A percentile compares a stretch with the other conserved stretches of the same genome.
phyloP scores from a whole-genome alignment of 495 filamentous ascomycete genomes.

The Hyaloscypha variabilis region DNA sequence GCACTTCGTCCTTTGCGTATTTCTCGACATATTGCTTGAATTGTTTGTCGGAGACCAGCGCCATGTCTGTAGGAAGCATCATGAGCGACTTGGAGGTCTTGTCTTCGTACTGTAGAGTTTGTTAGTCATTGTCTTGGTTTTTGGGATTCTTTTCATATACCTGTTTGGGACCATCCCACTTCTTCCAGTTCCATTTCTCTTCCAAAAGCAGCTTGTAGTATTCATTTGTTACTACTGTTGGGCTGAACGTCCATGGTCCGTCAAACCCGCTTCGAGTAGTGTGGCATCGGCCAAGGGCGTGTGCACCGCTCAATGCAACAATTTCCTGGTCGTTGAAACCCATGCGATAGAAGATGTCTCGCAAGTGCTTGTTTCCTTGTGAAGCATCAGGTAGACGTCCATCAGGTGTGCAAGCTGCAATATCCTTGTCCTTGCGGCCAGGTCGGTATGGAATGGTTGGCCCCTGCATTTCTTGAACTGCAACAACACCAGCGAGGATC shows the following conservation, averaged over 20 bases:
- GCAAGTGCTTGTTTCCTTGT: constrained; percentile 81
- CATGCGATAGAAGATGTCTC: constrained; percentile 95
- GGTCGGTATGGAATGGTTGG: constrained; percentile 88
- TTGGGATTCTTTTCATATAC: constrained; percentile 24
- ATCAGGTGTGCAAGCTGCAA: constrained; percentile 89
- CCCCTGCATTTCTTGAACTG: constrained; percentile 94
- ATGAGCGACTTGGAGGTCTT: constrained; percentile 82
- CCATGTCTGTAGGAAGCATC: constrained; percentile 96
- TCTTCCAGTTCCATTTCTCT: constrained; percentile 90
- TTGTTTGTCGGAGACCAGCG: constrained; percentile 82
- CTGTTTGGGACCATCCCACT: constrained; percentile 88
- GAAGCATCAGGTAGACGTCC: constrained; percentile 90
- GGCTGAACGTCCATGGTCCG: constrained; percentile 96
- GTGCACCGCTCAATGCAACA: constrained; percentile 85
- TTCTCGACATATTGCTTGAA: constrained; percentile 85
- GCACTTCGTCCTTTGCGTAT: constrained; percentile 89
- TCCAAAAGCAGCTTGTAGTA: constrained; percentile 85
- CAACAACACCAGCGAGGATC: constrained; percentile 84
- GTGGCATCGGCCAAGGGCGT: constrained; percentile 94
- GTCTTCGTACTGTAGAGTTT: constrained; percentile 72
- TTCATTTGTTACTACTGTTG: constrained; percentile 92
- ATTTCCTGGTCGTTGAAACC: constrained; percentile 98
- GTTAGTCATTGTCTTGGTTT: constrained; percentile 3
- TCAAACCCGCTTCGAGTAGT: constrained; percentile 84
- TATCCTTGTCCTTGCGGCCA: constrained; percentile 80